phyloP scores from a whole-genome alignment of 1,284 basidiomycete species.

The Xerocomus minutiporus region DNA sequence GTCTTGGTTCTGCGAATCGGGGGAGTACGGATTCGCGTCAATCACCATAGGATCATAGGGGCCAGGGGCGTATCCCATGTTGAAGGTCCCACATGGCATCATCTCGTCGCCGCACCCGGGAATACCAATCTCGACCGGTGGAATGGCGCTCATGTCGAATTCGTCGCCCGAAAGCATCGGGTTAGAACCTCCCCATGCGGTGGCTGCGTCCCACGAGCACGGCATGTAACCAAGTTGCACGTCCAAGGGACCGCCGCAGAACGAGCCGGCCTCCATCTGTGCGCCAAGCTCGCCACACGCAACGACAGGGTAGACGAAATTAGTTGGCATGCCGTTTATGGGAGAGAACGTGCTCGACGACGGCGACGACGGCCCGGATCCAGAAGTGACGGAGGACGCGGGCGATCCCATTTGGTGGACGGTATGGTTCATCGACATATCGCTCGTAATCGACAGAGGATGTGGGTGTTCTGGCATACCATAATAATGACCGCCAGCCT shows the following conservation, averaged over 20 bases:
- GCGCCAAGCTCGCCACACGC: slow-evolving; percentile 17
- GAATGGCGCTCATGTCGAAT: slow-evolving; percentile 44
- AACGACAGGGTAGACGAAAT: slow-evolving; percentile 21
- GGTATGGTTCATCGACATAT: slow-evolving; percentile 21
- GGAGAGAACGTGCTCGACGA: slow-evolving; percentile 28
- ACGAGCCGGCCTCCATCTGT: slow-evolving; percentile 13
- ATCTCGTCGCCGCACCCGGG: slow-evolving; percentile 30
- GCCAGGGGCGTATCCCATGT: slow-evolving; percentile 19
- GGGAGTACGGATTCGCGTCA: slow-evolving; percentile 25
- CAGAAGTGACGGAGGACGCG: slow-evolving; percentile 28
- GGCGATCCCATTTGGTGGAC: slow-evolving; percentile 29
- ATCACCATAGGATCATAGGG: slow-evolving; percentile 28
- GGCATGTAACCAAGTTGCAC: slow-evolving; percentile 32
- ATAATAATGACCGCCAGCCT: slow-evolving; percentile 23
- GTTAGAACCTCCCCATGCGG: slow-evolving; percentile 32
- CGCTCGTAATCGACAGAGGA: slow-evolving; percentile 28
- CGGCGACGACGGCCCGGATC: slow-evolving; percentile 33
- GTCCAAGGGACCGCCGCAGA: slow-evolving; percentile 22
- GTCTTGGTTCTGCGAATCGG: slow-evolving; percentile 28
- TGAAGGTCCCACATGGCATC: slow-evolving; percentile 13
- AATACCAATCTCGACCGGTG: slow-evolving; percentile 44
- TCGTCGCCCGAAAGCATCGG: slow-evolving; percentile 42
- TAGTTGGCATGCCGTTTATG: slow-evolving; percentile 12
- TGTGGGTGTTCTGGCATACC: slow-evolving; percentile 28
- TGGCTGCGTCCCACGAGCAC: slow-evolving; percentile 33